phyloP scores from a whole-genome alignment of 305 asterid species.

The Coffea humblotiana region DNA sequence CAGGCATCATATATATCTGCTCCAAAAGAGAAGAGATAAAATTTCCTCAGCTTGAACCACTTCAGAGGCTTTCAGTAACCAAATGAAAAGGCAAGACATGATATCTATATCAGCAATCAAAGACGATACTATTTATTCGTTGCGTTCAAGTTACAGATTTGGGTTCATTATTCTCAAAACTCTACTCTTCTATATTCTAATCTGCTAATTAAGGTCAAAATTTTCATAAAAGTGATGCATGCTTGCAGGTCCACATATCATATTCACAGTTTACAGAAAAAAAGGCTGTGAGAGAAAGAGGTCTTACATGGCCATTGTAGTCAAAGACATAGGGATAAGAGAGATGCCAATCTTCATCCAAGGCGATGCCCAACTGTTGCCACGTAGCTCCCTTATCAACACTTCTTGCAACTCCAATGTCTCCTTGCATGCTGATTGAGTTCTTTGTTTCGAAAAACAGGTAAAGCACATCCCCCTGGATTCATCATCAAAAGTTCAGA shows the following conservation, averaged over 20 bases:
- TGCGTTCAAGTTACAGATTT: not conserved
- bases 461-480: constrained; percentile 74
- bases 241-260: too few species aligned
- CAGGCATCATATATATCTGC: constrained; percentile 98
- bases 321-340: constrained; percentile 93
- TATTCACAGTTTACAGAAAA: not conserved
- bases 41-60: not conserved
- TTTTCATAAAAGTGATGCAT: not conserved
- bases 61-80: not conserved
- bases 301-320: constrained; percentile 74
- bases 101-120: not conserved
- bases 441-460: constrained; percentile 85
- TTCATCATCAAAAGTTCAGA: constrained; percentile 26
- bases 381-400: constrained; percentile 84
- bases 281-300: not conserved
- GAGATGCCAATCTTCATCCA: constrained; percentile 98
- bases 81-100: not conserved
- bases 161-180: not conserved
- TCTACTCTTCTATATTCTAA: not conserved
- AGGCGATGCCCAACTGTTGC: constrained; percentile 86
- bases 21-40: constrained; percentile 1
- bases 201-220: constrained; percentile 3
- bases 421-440: constrained; percentile 88
- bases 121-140: not conserved
- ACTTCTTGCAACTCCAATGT: constrained; percentile 90